Evolutionary conservation across 768 basidiomycete species (phyloP), one percentile per base, ranked within the genome.

Genomic region (Lentinula sp.): DNA sequence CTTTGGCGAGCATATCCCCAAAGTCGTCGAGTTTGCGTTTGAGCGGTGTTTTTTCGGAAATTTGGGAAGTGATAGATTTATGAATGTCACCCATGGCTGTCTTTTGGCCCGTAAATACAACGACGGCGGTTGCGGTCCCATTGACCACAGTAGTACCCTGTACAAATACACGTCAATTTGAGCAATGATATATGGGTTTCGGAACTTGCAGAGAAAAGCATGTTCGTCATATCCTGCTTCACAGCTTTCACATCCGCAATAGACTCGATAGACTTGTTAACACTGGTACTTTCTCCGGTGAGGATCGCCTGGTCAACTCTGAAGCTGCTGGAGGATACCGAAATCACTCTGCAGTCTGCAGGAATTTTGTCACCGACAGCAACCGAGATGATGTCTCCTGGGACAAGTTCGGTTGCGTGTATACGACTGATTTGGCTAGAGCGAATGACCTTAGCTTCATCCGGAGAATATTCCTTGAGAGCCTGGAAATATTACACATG

Each of bases 1-100:
- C 95, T 73, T 98, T 98, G 33, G 96, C 96, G 55, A 99, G 83
- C 83, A 89, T 88, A 70, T 99, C 95, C 61, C 96, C 96, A 66
- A 99, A 99, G 71, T 99, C 96, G 72, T 99, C 96, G 50, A 99
- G 82, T 74, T 98, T 98, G 64, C 92, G 88, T 75, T 99, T 99
- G 55, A 99, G 77, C 0, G 96, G 96, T 0, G 96, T 99, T 81
- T 98, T 98, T 67, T 98, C 95, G 59, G 81, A 86, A 66, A 95
- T 95, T 72, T 96, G 94, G 36, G 88, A 83, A 6, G 91, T 85
- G 72, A 99, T 99, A 49, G 94, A 96, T 67, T 93, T 91, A 79
- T 99, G 96, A 65, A 99, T 98, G 69, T 96, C 89, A 33, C 96
- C 96, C 66, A 99, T 94, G 52, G 96, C 96, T 16, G 96, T 98